phyloP scores from a whole-genome alignment of 495 filamentous ascomycete genomes.

The Elasticomyces elasticus region DNA sequence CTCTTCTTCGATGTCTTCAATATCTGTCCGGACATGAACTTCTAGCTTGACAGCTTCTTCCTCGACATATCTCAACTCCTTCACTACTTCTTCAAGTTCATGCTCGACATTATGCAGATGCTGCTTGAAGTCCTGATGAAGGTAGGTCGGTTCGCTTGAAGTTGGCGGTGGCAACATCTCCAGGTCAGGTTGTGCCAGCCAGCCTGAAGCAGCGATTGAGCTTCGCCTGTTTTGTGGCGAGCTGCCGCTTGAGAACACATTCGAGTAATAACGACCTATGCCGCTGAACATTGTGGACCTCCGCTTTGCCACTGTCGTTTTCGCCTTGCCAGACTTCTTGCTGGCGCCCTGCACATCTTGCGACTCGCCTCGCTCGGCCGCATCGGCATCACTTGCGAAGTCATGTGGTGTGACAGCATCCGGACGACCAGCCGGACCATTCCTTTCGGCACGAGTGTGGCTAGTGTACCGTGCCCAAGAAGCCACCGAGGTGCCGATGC shows the following conservation, averaged over 20 bases:
- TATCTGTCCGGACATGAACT: slow-evolving; percentile 2
- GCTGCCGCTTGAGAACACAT: slow-evolving; percentile 5
- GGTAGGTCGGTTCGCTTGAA: slow-evolving; percentile 1
- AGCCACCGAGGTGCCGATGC: slow-evolving; percentile 13
- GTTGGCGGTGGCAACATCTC: slow-evolving; percentile 21
- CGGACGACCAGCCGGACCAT: slow-evolving; percentile 15
- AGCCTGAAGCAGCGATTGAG: slow-evolving; percentile 19
- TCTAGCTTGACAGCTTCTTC: slow-evolving; percentile 11
- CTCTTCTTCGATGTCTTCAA: slow-evolving; percentile 9
- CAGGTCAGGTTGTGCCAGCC: slow-evolving; percentile 24
- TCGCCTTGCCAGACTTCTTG: slow-evolving; percentile 5
- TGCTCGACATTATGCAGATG: slow-evolving; percentile 10
- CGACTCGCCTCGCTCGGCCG: not conserved
- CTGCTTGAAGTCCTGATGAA: slow-evolving; percentile 11
- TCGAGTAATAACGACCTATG: slow-evolving; percentile 16
- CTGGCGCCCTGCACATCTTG: not conserved
- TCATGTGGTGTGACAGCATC: slow-evolving; percentile 23
- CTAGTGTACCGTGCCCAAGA: slow-evolving; percentile 24
- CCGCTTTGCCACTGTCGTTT: slow-evolving; percentile 7
- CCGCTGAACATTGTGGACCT: slow-evolving; percentile 17
- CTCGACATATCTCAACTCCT: slow-evolving; percentile 6
- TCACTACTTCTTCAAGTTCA: slow-evolving; percentile 5
- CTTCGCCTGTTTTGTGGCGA: slow-evolving; percentile 16
- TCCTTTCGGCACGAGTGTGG: slow-evolving; percentile 19
- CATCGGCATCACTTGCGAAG: slow-evolving; percentile 15